Evolutionary conservation across 768 basidiomycete species (phyloP).

Genomic region (Daedaleopsis nitida): DNA sequence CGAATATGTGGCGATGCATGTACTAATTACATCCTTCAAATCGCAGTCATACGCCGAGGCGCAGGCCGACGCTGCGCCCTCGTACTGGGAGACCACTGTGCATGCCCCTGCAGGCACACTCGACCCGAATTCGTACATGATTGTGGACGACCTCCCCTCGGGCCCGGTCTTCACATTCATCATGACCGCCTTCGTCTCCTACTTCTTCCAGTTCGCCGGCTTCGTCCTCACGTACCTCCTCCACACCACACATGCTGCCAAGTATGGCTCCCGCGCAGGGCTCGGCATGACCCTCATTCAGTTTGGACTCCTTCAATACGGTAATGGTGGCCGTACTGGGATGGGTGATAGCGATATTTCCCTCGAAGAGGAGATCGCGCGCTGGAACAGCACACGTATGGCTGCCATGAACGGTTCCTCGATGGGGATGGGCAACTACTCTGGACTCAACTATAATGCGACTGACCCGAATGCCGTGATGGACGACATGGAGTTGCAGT

Average conservation of each 20-base stretch:
- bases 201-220: conserved; percentile 97
- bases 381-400: conserved; percentile 6
- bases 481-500: conserved; percentile 16
- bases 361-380: conserved; percentile 13
- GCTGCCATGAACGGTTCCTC: conserved; percentile 28
- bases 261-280: conserved; percentile 91
- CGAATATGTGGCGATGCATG: neutral
- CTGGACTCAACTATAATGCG: conserved; percentile 8
- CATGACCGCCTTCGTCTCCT: conserved; percentile 81
- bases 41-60: conserved; percentile 85
- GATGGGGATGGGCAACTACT: neutral
- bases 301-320: conserved; percentile 60
- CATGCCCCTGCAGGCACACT: conserved; percentile 65
- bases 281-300: conserved; percentile 96
- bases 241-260: conserved; percentile 89
- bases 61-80: conserved; percentile 85
- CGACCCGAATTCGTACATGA: conserved; percentile 61
- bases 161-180: conserved; percentile 76
- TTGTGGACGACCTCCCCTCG: conserved; percentile 90
- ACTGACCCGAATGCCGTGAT: conserved; percentile 16
- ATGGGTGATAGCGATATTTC: conserved; percentile 15
- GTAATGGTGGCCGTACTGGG: conserved; percentile 2
- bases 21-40: neutral
- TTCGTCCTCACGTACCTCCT: conserved; percentile 93
- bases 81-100: conserved; percentile 97